A percentile compares a stretch with the other conserved stretches of the same genome.
These are phyloP conservation scores for Balansia obtecta DNA, from an alignment of 2,329 filamentous ascomycete species.

Conservation along the genomic window DNA sequence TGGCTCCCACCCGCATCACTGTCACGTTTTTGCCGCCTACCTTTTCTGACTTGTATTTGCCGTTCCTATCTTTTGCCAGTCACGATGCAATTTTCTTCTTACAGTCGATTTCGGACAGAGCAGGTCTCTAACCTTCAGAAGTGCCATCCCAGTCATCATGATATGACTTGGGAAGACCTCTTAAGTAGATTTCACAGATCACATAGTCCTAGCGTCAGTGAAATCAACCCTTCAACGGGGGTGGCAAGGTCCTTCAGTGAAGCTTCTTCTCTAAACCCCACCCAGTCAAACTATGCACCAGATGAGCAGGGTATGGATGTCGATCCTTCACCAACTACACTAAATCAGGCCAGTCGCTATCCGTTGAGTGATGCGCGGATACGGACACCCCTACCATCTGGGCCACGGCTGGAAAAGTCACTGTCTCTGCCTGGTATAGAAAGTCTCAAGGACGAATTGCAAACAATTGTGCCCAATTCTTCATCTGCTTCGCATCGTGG, in stretches of 20 bases:
- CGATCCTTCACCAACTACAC: constrained; percentile 24
- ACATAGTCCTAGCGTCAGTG: constrained; percentile 37
- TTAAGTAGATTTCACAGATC: constrained; percentile 40
- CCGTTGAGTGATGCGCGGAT: constrained; percentile 35
- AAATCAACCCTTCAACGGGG: constrained; percentile 30
- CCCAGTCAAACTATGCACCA: constrained; percentile 27
- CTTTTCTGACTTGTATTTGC: not conserved
- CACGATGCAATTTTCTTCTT: not conserved
- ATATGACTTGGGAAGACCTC: constrained; percentile 49
- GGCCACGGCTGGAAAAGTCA: constrained; percentile 40
- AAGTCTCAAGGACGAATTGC: constrained; percentile 38
- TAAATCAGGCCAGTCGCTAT: constrained; percentile 24
- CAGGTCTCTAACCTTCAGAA: constrained; percentile 14
- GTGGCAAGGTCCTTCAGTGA: constrained; percentile 35
- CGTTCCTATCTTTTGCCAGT: too few species aligned
- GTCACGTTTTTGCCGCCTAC: not conserved
- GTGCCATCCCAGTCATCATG: constrained; percentile 49
- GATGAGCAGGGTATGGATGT: constrained; percentile 44
- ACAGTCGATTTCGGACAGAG: constrained; percentile 1
- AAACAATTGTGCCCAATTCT: constrained; percentile 35
- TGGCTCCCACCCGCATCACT: not conserved
- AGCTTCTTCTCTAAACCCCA: constrained; percentile 24
- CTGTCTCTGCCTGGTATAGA: constrained; percentile 37
- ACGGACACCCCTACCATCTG: constrained; percentile 43
- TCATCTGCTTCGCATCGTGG: constrained; percentile 36